phyloP scores from a whole-genome alignment of 2,329 filamentous ascomycete genomes.

The Aquanectria penicillioides region DNA sequence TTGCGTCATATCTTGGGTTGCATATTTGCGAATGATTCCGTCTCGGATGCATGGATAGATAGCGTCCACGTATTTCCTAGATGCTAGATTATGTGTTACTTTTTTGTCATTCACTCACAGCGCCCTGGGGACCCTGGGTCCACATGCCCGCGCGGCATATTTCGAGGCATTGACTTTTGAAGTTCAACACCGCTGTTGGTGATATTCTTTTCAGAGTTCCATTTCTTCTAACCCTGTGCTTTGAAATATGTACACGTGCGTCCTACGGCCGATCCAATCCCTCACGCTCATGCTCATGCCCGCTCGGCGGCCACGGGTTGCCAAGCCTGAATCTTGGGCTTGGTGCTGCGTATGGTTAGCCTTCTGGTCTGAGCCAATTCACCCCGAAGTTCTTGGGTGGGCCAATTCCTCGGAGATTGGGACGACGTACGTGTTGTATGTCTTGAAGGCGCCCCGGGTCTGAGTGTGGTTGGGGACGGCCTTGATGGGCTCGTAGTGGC shows the following conservation, averaged over 20 bases:
- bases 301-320: slow-evolving; percentile 55
- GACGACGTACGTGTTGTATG: slow-evolving; percentile 92
- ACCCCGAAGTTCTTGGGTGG: no score
- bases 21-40: slow-evolving; percentile 27
- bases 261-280: slow-evolving; percentile 15
- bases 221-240: slow-evolving; percentile 34
- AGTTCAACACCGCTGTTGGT: slow-evolving; percentile 22
- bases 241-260: slow-evolving; percentile 45
- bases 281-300: slow-evolving; percentile 48
- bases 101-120: slow-evolving; percentile 15
- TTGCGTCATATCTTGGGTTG: slow-evolving; percentile 2
- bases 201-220: slow-evolving; percentile 17
- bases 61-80: slow-evolving; percentile 34
- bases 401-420: no score
- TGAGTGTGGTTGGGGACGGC: slow-evolving; percentile 79
- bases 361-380: background rate
- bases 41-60: slow-evolving; percentile 33
- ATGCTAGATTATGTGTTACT: slow-evolving; percentile 25
- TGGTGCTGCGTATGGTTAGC: slow-evolving; percentile 52
- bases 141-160: slow-evolving; percentile 10
- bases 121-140: background rate
- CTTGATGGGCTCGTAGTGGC: slow-evolving; percentile 79
- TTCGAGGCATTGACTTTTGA: slow-evolving; percentile 30
- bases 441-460: slow-evolving; percentile 84
- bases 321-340: slow-evolving; percentile 65